phyloP scores from a whole-genome alignment of 768 basidiomycete genomes.

The Hypsizygus marmoreus region DNA sequence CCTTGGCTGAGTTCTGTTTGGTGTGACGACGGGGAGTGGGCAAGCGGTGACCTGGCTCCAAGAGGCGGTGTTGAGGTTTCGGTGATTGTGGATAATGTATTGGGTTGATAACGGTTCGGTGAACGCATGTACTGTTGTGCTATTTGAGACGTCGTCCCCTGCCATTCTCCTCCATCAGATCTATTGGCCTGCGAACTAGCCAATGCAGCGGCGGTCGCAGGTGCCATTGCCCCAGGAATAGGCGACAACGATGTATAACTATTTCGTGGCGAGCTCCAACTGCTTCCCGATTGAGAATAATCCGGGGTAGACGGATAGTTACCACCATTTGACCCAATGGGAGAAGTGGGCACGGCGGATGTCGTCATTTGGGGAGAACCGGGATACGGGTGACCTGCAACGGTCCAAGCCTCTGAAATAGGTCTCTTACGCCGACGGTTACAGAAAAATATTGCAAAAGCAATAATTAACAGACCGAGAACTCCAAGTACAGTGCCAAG shows the following conservation, averaged over 20 bases:
- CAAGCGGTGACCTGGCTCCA: constrained; percentile 12
- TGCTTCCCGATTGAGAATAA: constrained; percentile 1
- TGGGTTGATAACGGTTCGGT: constrained; percentile 19
- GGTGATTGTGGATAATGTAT: constrained; percentile 20
- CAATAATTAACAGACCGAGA: constrained; percentile 29
- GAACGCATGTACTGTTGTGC: constrained; percentile 14
- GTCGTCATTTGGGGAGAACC: constrained; percentile 7
- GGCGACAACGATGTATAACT: background rate
- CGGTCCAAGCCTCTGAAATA: constrained; percentile 36
- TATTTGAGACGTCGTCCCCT: constrained; percentile 18
- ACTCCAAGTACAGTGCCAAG: constrained; percentile 35
- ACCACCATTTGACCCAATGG: background rate
- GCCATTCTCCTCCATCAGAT: constrained; percentile 8
- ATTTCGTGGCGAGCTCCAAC: constrained; percentile 2
- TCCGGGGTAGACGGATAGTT: constrained; percentile 7
- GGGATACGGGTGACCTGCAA: constrained; percentile 23
- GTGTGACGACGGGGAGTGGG: constrained; percentile 14
- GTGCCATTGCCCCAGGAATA: constrained; percentile 12
- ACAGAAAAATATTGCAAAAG: constrained; percentile 30
- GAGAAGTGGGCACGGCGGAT: constrained; percentile 2
- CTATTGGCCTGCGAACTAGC: constrained; percentile 9
- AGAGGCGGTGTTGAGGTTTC: constrained; percentile 18
- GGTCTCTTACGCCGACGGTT: constrained; percentile 27
- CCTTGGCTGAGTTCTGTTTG: constrained; percentile 7
- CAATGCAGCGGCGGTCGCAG: constrained; percentile 7